Percentiles rank a stretch among this genome's conserved stretches.
These are phyloP conservation scores for Cytospora piceicola DNA, from an alignment of 2,329 filamentous ascomycete species.

Conservation along the genomic window DNA sequence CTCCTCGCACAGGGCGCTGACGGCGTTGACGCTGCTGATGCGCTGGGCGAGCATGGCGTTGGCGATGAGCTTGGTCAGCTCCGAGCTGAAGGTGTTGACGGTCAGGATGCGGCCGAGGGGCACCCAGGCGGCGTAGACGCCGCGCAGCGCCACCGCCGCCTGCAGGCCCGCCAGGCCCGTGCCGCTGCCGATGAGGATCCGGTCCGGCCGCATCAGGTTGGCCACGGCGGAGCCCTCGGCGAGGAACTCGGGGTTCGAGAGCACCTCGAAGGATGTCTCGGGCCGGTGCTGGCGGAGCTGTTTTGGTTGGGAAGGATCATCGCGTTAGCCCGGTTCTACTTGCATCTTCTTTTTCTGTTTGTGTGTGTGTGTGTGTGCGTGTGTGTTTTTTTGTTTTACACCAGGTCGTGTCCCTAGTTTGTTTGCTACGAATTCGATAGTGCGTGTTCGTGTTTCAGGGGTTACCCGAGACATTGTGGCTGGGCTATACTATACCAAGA, in stretches of 20 bases:
- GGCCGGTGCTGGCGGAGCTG: conserved; percentile 44
- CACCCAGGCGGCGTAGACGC: conserved; percentile 62
- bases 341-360: neutral
- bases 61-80: conserved; percentile 64
- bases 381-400: neutral
- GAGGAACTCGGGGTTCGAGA: conserved; percentile 68
- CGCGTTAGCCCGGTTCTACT: conserved; percentile 13
- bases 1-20: conserved; percentile 64
- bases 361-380: neutral
- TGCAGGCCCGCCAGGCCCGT: conserved; percentile 49
- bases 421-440: neutral
- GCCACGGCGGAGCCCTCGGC: conserved; percentile 64
- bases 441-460: conserved; percentile 8
- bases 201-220: conserved; percentile 60
- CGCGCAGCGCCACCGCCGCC: conserved; percentile 54
- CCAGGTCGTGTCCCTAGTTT: neutral
- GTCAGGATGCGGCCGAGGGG: conserved; percentile 56
- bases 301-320: neutral
- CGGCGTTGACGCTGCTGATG: conserved; percentile 66
- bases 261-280: conserved; percentile 57
- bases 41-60: conserved; percentile 68
- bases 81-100: conserved; percentile 63
- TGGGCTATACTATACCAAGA: conserved; percentile 1
- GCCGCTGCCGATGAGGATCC: conserved; percentile 64
- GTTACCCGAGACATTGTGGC: conserved; percentile 24